These are phyloP conservation scores for Chamaecyparis obtusa DNA, from an alignment of 75 land plant species.

Conservation along the genomic window DNA sequence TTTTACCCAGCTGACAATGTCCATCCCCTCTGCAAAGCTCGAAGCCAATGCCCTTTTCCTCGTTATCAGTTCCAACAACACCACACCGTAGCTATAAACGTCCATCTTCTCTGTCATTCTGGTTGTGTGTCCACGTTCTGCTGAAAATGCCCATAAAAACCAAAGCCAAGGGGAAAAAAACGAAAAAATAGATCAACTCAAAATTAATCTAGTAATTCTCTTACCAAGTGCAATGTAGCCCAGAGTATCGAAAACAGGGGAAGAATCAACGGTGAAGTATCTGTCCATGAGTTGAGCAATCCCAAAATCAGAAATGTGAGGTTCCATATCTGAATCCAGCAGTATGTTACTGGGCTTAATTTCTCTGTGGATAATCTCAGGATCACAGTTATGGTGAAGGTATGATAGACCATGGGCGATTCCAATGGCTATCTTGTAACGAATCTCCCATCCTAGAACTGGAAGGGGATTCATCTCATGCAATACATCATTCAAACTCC, in stretches of 20 bases:
- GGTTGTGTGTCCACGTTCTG: too few species aligned
- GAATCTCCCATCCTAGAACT: constrained; percentile 40
- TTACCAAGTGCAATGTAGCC: constrained; percentile 81
- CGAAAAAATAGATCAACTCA: too few species aligned
- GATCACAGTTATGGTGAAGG: constrained; percentile 65
- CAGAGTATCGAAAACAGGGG: constrained; percentile 38
- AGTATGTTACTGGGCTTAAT: too few species aligned
- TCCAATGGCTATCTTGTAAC: constrained; percentile 61
- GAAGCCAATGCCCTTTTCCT: too few species aligned
- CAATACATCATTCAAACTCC: constrained; percentile 60
- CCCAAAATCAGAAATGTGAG: too few species aligned
- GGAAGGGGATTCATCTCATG: constrained; percentile 17
- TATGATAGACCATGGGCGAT: constrained; percentile 70
- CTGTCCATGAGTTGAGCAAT: too few species aligned
- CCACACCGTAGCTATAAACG: too few species aligned
- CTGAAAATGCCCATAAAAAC: not conserved
- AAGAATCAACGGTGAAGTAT: constrained; percentile 12
- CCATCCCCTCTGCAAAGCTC: too few species aligned
- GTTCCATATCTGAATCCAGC: too few species aligned
- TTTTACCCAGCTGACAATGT: too few species aligned
- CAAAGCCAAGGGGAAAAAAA: constrained; percentile 42
- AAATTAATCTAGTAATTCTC: not conserved
- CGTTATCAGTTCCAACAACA: too few species aligned
- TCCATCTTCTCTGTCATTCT: too few species aligned
- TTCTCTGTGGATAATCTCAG: constrained; percentile 23